Conservation (phyloP, 2,329 filamentous ascomycete species). For the Aspergillus sp. region DNA sequence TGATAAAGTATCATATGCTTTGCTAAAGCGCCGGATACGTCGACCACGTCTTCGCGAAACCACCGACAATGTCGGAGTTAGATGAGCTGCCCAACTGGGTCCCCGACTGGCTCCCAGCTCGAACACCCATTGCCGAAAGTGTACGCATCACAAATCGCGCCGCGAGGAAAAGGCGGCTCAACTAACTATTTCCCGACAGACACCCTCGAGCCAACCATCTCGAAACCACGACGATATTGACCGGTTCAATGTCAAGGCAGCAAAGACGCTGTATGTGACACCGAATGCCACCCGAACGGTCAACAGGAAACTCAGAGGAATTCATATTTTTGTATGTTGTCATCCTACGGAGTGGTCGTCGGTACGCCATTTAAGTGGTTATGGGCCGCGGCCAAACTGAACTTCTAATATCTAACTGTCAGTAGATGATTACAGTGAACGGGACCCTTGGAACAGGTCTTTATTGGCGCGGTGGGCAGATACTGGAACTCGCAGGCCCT, state of each 20-base stretch:
- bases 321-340: not conserved
- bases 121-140: not conserved
- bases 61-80: not conserved
- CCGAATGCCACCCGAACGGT: not conserved
- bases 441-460: not conserved
- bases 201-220: no score
- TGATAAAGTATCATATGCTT: not conserved
- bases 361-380: no score
- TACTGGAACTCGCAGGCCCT: not conserved
- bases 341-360: no score
- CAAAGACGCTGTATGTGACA: not conserved
- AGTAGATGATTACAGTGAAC: conserved; percentile 4
- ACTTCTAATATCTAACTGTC: not conserved
- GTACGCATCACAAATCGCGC: not conserved
- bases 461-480: conserved; percentile 5
- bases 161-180: no score
- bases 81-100: not conserved
- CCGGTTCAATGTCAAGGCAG: not conserved
- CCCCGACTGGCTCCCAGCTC: not conserved
- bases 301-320: not conserved
- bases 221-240: not conserved
- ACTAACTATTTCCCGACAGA: not conserved
- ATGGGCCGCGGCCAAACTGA: not conserved
- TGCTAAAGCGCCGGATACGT: not conserved
- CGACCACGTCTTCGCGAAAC: not conserved